These are phyloP conservation scores for Fusarium phyllophilum DNA, from an alignment of 2,329 filamentous ascomycete genomes.

Conservation along the genomic window DNA sequence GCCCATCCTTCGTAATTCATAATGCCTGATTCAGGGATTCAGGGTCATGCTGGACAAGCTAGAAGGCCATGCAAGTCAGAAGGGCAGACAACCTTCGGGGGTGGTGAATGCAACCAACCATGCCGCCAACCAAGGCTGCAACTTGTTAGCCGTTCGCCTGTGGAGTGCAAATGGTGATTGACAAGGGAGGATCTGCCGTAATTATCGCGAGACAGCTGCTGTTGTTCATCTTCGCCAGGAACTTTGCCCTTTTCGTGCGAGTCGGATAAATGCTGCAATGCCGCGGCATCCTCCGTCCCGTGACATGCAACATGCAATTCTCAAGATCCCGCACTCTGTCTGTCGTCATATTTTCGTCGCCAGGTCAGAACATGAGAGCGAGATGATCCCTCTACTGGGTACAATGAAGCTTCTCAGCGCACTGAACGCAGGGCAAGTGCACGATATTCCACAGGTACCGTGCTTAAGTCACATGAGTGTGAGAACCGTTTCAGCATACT, in stretches of 20 bases:
- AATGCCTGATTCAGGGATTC: slow-evolving; percentile 39
- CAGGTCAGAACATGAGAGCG: slow-evolving; percentile 9
- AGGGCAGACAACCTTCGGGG: slow-evolving; percentile 38
- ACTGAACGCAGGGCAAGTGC: not conserved
- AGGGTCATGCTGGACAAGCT: slow-evolving; percentile 28
- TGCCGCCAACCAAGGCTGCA: not conserved
- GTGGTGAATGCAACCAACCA: slow-evolving; percentile 18
- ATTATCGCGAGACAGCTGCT: slow-evolving; percentile 39
- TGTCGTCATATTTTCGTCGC: slow-evolving; percentile 23
- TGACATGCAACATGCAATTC: slow-evolving; percentile 1
- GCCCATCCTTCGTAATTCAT: slow-evolving; percentile 30
- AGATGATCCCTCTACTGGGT: slow-evolving; percentile 4
- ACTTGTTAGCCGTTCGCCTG: slow-evolving; percentile 1
- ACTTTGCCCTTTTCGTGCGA: slow-evolving; percentile 9
- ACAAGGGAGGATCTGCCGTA: slow-evolving; percentile 37
- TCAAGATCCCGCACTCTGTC: slow-evolving; percentile 18
- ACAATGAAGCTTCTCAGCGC: not conserved
- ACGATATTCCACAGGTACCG: not conserved
- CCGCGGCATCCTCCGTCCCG: slow-evolving; percentile 29
- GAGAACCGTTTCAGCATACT: not conserved
- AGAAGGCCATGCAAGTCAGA: slow-evolving; percentile 44
- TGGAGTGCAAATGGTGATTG: slow-evolving; percentile 31
- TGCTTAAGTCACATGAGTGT: not conserved
- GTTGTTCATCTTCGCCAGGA: slow-evolving; percentile 26
- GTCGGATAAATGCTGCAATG: slow-evolving; percentile 26